Percentiles rank a stretch among this genome's conserved stretches.
Conservation (phyloP, 1,284 basidiomycete genomes). For the Wolfiporia cocos region DNA sequence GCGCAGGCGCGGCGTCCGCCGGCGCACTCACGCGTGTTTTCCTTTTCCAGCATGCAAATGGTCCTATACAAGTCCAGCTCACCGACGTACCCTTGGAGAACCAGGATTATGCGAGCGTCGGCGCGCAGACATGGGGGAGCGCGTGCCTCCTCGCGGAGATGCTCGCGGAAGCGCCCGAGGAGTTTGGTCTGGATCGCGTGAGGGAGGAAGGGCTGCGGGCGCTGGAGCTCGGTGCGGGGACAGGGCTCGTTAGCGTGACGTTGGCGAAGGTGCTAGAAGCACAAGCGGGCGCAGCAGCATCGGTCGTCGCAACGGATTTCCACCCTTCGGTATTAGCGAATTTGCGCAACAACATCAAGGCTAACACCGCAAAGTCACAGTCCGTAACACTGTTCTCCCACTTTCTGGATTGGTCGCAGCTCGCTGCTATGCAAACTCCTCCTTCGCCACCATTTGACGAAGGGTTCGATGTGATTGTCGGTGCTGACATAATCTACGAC, state of each 20-base stretch:
- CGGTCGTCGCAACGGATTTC: conserved; percentile 75
- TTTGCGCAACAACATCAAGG: conserved; percentile 56
- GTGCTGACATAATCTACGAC: conserved; percentile 78
- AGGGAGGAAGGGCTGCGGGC: conserved; percentile 40
- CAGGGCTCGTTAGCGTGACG: conserved; percentile 77
- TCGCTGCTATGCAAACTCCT: conserved; percentile 19
- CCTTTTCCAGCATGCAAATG: conserved; percentile 25
- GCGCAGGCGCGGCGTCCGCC: conserved; percentile 33
- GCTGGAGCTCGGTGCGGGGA: conserved; percentile 85
- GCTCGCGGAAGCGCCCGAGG: conserved; percentile 53
- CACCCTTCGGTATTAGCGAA: conserved; percentile 73
- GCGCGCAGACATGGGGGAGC: conserved; percentile 89
- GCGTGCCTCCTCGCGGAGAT: conserved; percentile 80
- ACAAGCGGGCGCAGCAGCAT: conserved; percentile 11
- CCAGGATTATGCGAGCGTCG: conserved; percentile 71
- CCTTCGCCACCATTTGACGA: conserved; percentile 22
- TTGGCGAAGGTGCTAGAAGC: conserved; percentile 44
- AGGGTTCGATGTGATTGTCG: conserved; percentile 65
- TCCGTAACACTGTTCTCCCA: conserved; percentile 27
- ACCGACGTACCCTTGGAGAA: conserved; percentile 73
- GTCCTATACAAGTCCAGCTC: conserved; percentile 39
- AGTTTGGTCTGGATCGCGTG: conserved; percentile 38
- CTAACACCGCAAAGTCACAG: conserved; percentile 41
- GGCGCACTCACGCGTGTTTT: conserved; percentile 37
- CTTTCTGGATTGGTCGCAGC: conserved; percentile 65